Base-by-base conservation (phyloP, 306 rosid species). In the Vigna angularis region DNA sequence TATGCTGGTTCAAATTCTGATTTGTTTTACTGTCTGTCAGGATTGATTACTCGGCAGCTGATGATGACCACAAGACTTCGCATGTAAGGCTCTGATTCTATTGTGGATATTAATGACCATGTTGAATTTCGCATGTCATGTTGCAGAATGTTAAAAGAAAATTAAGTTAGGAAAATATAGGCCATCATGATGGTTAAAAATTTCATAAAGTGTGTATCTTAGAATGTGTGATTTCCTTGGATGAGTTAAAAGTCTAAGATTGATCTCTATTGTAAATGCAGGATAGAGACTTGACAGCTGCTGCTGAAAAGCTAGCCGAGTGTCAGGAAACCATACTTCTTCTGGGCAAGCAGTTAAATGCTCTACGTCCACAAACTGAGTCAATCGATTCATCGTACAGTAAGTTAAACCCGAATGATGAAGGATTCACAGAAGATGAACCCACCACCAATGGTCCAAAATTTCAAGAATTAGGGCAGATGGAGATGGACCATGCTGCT, bases 321-420 rank as follows among this genome's bases (percentile, higher is more conserved):
- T 96, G 99, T 90, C 99, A 96, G 71, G 98, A 96, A 90, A 96
- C 97, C 77, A 96, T 96, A 78, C 88, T 83, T 85, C 96, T 96
- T 86, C 93, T 96, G 10, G 93, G 98, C 61, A 96, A 90, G 90
- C 98, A 96, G 84, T 82, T 96, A 85, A 93, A 91, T 72, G 40
- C 91, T 68, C 81, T 96, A 76, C 96, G 87, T 58, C 98, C 98
- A 50, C 96, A 88, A 72, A 42, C 94, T 26, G 93, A 94, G 63
- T 67, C 83, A 63, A 75, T 49, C 58, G 92, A 84, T 59, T 85
- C 92, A 64, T 90, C 90, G 2, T 36, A 16, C 83, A 74, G 28
- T 58, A 95, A 86, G 55, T 69, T 85, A 82, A 87, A 84, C 75
- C 88, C 88, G 42, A 91, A 81, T 69, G 86, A 44, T 56, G 91